Evolutionary conservation across 2,329 filamentous ascomycete species (phyloP).

Genomic region (Tolypocladium pustulatum): DNA sequence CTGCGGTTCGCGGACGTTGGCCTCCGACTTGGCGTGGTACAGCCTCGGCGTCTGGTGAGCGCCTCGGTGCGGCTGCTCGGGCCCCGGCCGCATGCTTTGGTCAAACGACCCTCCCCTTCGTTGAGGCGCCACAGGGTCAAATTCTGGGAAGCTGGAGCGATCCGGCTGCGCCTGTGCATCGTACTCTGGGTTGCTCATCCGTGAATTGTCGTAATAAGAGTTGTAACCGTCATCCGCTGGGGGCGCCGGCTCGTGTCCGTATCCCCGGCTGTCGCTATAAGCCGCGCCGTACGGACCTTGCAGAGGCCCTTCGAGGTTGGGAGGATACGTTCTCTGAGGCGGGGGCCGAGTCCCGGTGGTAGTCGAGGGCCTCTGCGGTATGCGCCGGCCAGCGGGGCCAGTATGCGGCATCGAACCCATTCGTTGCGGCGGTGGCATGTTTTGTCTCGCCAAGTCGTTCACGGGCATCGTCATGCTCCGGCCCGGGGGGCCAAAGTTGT

Average conservation of each 20-base stretch:
- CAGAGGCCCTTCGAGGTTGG: slow-evolving; percentile 24
- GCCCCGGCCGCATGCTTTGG: slow-evolving; percentile 30
- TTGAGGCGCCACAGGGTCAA: slow-evolving; percentile 27
- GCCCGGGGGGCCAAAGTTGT: slow-evolving; percentile 39
- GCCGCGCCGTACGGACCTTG: slow-evolving; percentile 20
- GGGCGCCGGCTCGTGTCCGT: slow-evolving; percentile 18
- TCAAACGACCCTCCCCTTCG: slow-evolving; percentile 34
- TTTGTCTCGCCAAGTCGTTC: slow-evolving; percentile 31
- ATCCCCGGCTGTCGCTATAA: slow-evolving; percentile 22
- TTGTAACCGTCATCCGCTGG: slow-evolving; percentile 45
- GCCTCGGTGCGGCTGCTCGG: slow-evolving; percentile 34
- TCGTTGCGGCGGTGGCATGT: slow-evolving; percentile 22
- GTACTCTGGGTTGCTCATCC: slow-evolving; percentile 15
- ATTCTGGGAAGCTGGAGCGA: slow-evolving; percentile 26
- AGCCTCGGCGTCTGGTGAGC: slow-evolving; percentile 42
- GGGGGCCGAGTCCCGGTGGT: slow-evolving; percentile 40
- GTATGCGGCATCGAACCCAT: slow-evolving; percentile 36
- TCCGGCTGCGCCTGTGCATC: slow-evolving; percentile 9
- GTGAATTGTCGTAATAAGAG: slow-evolving; percentile 37
- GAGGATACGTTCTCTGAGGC: slow-evolving; percentile 41
- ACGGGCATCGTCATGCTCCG: slow-evolving; percentile 53
- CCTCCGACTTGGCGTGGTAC: slow-evolving; percentile 55
- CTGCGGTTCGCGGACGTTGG: slow-evolving; percentile 52
- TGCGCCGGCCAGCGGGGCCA: slow-evolving; percentile 30
- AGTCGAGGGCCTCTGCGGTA: slow-evolving; percentile 45